Evolutionary conservation across 2,329 filamentous ascomycete genomes (phyloP).

Genomic region (Beauveria rudraprayagi): DNA sequence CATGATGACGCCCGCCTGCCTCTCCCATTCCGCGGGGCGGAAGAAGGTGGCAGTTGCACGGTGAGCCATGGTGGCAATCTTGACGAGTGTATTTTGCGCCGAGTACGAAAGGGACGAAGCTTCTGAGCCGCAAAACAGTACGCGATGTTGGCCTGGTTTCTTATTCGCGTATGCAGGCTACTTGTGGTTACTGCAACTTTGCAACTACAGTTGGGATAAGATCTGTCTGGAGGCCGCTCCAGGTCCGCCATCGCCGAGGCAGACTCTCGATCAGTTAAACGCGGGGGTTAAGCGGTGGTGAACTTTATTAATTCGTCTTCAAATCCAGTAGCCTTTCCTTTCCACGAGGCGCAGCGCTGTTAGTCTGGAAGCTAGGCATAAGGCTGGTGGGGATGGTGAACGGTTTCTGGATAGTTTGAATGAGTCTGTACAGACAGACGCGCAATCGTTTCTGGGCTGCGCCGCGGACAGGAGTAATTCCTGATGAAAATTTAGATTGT

Average conservation of each 20-base stretch:
- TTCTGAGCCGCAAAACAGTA: background rate
- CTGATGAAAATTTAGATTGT: too few species aligned
- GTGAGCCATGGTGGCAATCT: background rate
- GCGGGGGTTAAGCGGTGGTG: background rate
- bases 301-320: background rate
- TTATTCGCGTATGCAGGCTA: background rate
- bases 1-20: conserved; percentile 8
- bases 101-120: background rate
- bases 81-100: background rate
- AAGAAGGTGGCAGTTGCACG: background rate
- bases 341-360: background rate
- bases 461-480: background rate
- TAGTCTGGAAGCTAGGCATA: background rate
- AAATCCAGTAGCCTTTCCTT: background rate
- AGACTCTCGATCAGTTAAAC: background rate
- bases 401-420: background rate
- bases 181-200: background rate
- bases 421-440: background rate
- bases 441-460: background rate
- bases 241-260: background rate
- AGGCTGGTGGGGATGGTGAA: background rate
- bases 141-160: background rate
- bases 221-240: background rate
- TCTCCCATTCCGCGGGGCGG: conserved; percentile 9
- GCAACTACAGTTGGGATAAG: background rate